Base-by-base conservation (phyloP, 371 early-diverging fungal species). In the Syncephalis plumigaleata region DNA sequence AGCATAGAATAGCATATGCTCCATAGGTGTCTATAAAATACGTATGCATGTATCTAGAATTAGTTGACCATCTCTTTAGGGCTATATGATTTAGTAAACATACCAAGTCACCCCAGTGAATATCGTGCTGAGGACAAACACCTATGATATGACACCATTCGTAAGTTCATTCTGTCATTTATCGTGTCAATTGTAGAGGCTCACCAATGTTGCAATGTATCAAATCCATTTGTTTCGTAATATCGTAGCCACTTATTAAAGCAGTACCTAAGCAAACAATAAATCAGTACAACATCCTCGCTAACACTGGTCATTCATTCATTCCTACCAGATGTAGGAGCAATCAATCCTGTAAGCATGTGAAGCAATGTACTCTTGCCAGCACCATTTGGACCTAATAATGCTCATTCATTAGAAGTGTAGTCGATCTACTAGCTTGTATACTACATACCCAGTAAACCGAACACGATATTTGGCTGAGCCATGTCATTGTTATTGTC, bases 1-100 rank as follows among this genome's bases (percentile, higher is more conserved):
- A 21, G 78, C 81, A 51, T 81, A 81, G 50, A 79, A 84, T 40
- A 70, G 66, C n/a, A 83, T 55, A 54, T 84, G 81, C 56, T 83
- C 85, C 8, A 56, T 66, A 0, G 77, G 73, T 3, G 82, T 80
- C 52, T 31, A 31, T 31, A 31, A 7, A 31, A 31, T 31, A 31
- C 11, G 11, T 7, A 31, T n/a, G n/a, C n/a, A n/a, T n/a, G n/a
- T n/a, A n/a, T n/a, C n/a, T n/a, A n/a, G n/a, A n/a, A n/a, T n/a
- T n/a, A n/a, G n/a, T n/a, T n/a, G n/a, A n/a, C n/a, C n/a, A n/a
- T n/a, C n/a, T n/a, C n/a, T n/a, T n/a, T n/a, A n/a, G n/a, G n/a
- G n/a, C n/a, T 21, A n/a, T n/a, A n/a, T n/a, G n/a, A n/a, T n/a
- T n/a, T n/a, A 11, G 57, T 26, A n/a, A 20, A 26, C 21, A n/a